Base-by-base conservation (phyloP, 2,329 filamentous ascomycete species). In the Orbilia quercus region DNA sequence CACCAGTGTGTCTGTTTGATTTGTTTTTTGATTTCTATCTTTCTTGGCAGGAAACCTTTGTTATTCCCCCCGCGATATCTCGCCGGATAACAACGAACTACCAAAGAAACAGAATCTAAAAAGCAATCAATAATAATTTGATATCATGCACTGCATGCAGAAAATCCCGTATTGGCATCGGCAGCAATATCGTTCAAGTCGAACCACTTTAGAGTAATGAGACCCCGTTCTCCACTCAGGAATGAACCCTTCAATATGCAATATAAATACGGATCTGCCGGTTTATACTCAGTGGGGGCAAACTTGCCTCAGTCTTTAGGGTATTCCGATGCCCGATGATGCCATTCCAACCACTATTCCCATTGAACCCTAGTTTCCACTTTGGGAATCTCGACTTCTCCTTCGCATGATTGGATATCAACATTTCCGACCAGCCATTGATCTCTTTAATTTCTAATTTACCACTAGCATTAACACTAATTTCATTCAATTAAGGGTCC, bases 21-120 rank as follows among this genome's bases (percentile, higher is more conserved):
- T 7, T 28, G 59, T 22, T 54, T 65, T 51, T 28, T 28, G 40
- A n/a, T 45, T 55, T 65, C n/a, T 47, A 28, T 38, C 7, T 28
- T 18, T 31, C 40, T 31, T 31, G 28, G 28, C 28, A 31, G 28
- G 9, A 31, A 31, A 4, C 9, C 9, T 31, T 31, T 31, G 28
- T 31, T 44, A 57, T 31, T n/a, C 53, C 12, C 51, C 42, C 63
- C 63, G 63, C 54, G 53, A 59, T 67, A 67, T 59, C 63, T 59
- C 63, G 63, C 53, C 63, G 48, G 62, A 66, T 66, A 66, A 66
- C 4, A 9, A n/a, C n/a, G n/a, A n/a, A n/a, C n/a, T n/a, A n/a
- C 22, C 40, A 11, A 40, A 2, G 16, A 11, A 50, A 50, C 11
- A 18, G 7, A 47, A 47, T 12, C 20, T 7, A 22, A 18, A 16